Conservation (phyloP, 2,329 filamentous ascomycete genomes). For the Colletotrichum orbiculare region DNA sequence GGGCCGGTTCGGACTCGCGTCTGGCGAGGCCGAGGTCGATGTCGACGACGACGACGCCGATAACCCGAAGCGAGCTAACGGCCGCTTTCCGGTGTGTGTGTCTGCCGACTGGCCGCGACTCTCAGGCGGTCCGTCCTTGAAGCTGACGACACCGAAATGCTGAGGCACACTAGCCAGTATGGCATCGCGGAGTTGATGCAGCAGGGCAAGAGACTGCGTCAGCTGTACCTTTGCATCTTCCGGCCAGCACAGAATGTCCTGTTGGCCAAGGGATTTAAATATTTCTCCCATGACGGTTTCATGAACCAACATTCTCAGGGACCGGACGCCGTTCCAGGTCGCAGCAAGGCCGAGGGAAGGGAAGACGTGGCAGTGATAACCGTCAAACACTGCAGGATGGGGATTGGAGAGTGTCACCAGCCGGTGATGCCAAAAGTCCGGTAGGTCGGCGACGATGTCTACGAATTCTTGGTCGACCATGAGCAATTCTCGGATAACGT, state of each 20-base stretch:
- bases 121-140: conserved; percentile 48
- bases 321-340: conserved; percentile 60
- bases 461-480: conserved; percentile 57
- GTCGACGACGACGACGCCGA: conserved; percentile 39
- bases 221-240: conserved; percentile 48
- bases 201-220: conserved; percentile 49
- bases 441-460: conserved; percentile 50
- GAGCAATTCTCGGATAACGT: conserved; percentile 50
- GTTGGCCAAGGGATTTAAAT: conserved; percentile 43
- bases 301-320: conserved; percentile 58
- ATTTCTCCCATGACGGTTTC: conserved; percentile 60
- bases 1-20: conserved; percentile 32
- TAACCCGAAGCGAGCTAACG: conserved; percentile 44
- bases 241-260: conserved; percentile 39
- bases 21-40: conserved; percentile 42
- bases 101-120: conserved; percentile 39
- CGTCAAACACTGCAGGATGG: conserved; percentile 53
- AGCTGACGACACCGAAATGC: conserved; percentile 60
- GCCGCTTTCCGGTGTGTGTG: conserved; percentile 45
- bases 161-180: conserved; percentile 61
- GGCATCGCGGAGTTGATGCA: conserved; percentile 53
- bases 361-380: conserved; percentile 58
- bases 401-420: conserved; percentile 50
- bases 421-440: conserved; percentile 55
- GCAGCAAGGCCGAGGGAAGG: conserved; percentile 56